These are phyloP conservation scores for Strobilomyces confusus DNA, from an alignment of 768 basidiomycete genomes.

Conservation along the genomic window DNA sequence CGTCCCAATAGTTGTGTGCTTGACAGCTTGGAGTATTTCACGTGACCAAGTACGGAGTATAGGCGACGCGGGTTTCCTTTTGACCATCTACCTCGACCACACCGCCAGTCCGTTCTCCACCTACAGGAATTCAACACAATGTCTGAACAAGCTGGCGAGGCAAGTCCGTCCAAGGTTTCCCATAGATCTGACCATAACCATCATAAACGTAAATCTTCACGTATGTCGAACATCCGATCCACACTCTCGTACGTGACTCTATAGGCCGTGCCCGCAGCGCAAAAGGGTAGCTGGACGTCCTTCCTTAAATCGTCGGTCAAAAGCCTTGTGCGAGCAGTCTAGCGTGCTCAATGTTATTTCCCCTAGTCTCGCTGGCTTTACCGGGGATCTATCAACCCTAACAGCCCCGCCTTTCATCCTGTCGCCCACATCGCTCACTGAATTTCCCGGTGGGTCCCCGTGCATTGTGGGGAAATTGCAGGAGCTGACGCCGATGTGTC, in stretches of 20 bases:
- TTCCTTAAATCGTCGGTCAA: conserved; percentile 83
- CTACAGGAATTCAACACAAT: conserved; percentile 14
- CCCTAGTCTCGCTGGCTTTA: conserved; percentile 74
- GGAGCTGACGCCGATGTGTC: conserved; percentile 3
- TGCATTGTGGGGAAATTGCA: neutral
- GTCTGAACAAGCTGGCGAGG: conserved; percentile 43
- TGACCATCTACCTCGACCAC: conserved; percentile 8
- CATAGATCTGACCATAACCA: conserved; percentile 22
- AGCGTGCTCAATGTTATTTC: conserved; percentile 2
- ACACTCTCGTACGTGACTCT: conserved; percentile 18
- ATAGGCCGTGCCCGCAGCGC: conserved; percentile 73
- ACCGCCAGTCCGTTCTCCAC: conserved; percentile 10
- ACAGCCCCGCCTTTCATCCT: conserved; percentile 91
- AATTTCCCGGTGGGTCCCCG: conserved; percentile 70
- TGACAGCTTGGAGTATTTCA: conserved; percentile 7
- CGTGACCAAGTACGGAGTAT: conserved; percentile 17
- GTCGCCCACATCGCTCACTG: conserved; percentile 85
- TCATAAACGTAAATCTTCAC: conserved; percentile 30
- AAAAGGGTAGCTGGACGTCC: conserved; percentile 83
- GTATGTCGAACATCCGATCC: conserved; percentile 31
- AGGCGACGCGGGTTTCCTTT: neutral
- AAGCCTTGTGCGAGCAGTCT: neutral
- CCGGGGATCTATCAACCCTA: conserved; percentile 81
- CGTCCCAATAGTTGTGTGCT: conserved; percentile 8
- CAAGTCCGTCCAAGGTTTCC: conserved; percentile 25